Evolutionary conservation across 257 asterid genomes (phyloP).

Genomic region (Solanum sitiens): DNA sequence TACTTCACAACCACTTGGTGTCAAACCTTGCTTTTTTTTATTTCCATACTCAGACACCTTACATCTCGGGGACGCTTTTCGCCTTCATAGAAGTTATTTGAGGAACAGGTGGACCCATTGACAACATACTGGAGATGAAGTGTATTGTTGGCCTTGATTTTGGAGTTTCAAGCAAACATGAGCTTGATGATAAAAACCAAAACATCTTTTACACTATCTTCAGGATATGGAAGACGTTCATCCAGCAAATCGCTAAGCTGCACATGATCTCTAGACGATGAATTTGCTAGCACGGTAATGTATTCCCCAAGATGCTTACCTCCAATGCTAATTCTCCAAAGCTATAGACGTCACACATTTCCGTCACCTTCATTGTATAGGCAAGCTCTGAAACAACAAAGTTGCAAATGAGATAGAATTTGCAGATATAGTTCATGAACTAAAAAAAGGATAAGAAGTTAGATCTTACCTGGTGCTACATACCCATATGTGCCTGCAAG

Average conservation of each 20-base stretch:
- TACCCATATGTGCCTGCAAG: neutral
- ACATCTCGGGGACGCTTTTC: neutral
- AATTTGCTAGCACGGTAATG: neutral
- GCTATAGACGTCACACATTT: constrained; percentile 6
- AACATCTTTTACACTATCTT: neutral
- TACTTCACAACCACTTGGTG: neutral
- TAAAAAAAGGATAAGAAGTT: neutral
- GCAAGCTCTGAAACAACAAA: constrained; percentile 2
- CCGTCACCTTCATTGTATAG: constrained; percentile 1
- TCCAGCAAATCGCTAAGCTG: neutral
- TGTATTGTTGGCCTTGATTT: neutral
- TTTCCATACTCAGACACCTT: neutral
- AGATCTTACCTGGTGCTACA: neutral
- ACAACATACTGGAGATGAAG: neutral
- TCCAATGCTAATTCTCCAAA: constrained; percentile 7
- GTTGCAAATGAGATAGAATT: neutral
- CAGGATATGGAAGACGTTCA: neutral
- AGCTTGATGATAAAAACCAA: neutral
- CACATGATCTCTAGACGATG: neutral
- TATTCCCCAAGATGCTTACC: neutral
- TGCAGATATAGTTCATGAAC: neutral
- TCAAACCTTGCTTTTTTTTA: neutral
- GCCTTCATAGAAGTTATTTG: neutral
- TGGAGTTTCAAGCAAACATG: neutral
- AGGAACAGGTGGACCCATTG: neutral